These are phyloP conservation scores for Strobilomyces confusus DNA, from an alignment of 768 basidiomycete genomes.

Conservation along the genomic window DNA sequence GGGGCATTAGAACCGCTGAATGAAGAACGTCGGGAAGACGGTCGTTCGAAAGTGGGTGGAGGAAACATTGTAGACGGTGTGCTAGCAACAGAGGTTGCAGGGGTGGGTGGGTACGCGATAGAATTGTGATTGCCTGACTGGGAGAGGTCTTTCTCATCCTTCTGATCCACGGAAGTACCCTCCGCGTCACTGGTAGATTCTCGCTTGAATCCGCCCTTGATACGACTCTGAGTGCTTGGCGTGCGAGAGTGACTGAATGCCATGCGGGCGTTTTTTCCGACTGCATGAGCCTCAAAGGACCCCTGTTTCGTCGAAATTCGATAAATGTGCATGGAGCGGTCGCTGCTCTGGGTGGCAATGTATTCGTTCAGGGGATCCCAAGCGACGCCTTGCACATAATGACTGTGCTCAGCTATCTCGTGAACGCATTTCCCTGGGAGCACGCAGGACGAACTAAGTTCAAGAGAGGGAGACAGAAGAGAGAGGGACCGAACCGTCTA, in stretches of 20 bases:
- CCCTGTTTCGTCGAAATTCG: slow-evolving; percentile 75
- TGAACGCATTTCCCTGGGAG: slow-evolving; percentile 74
- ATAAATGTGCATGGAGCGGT: slow-evolving; percentile 95
- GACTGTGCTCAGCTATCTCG: slow-evolving; percentile 90
- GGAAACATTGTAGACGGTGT: slow-evolving; percentile 54
- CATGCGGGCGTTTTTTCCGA: slow-evolving; percentile 85
- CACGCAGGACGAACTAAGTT: not conserved
- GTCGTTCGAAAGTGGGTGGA: slow-evolving; percentile 49
- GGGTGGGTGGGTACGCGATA: slow-evolving; percentile 46
- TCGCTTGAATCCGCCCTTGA: slow-evolving; percentile 54
- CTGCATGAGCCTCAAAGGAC: slow-evolving; percentile 83
- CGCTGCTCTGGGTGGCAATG: slow-evolving; percentile 95
- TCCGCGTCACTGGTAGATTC: slow-evolving; percentile 83
- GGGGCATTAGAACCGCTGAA: slow-evolving; percentile 82
- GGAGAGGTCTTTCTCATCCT: slow-evolving; percentile 35
- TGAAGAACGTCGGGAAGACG: slow-evolving; percentile 60
- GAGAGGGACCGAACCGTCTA: slow-evolving; percentile 52
- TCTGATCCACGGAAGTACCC: slow-evolving; percentile 54
- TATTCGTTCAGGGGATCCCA: slow-evolving; percentile 99
- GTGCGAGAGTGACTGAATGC: slow-evolving; percentile 63
- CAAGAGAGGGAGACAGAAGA: not conserved
- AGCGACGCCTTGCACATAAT: slow-evolving; percentile 97
- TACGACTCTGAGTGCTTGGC: slow-evolving; percentile 59
- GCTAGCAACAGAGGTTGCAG: slow-evolving; percentile 64
- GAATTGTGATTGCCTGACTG: slow-evolving; percentile 32